Conservation (phyloP, 768 basidiomycete genomes). For the Strobilomyces dryophilus region DNA sequence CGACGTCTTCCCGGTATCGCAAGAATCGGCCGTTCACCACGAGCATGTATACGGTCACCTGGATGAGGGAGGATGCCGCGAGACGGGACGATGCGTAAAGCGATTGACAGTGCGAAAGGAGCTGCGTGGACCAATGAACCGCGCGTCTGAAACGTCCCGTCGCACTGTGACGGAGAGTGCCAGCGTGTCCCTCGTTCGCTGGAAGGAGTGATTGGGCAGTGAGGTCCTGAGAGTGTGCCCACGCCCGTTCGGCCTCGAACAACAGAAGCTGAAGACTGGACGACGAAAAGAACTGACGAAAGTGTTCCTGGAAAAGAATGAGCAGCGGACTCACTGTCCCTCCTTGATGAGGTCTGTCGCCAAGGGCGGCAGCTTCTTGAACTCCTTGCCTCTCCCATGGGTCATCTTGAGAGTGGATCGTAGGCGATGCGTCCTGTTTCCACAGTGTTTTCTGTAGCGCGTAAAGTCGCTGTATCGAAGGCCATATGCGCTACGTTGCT, state of each 20-base stretch:
- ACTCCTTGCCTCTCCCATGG: conserved; percentile 86
- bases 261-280: conserved; percentile 76
- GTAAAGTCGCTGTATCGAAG: conserved; percentile 85
- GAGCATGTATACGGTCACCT: conserved; percentile 75
- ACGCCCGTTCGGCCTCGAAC: conserved; percentile 89
- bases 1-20: conserved; percentile 71
- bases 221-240: conserved; percentile 86
- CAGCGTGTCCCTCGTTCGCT: conserved; percentile 47
- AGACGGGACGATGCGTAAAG: conserved; percentile 53
- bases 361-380: conserved; percentile 75
- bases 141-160: conserved; percentile 78
- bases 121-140: conserved; percentile 71
- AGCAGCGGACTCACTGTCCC: conserved; percentile 64
- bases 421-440: conserved; percentile 84
- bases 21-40: conserved; percentile 81
- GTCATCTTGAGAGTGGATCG: conserved; percentile 81
- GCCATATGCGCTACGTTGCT: conserved; percentile 88
- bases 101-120: conserved; percentile 68
- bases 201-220: conserved; percentile 46
- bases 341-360: conserved; percentile 70
- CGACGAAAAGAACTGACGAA: conserved; percentile 4
- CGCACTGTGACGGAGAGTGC: conserved; percentile 66
- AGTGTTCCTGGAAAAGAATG: conserved; percentile 1
- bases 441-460: conserved; percentile 92
- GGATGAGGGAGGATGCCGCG: conserved; percentile 54